Conservation (phyloP, 1,284 basidiomycete species). For the Ganoderma resinaceum region DNA sequence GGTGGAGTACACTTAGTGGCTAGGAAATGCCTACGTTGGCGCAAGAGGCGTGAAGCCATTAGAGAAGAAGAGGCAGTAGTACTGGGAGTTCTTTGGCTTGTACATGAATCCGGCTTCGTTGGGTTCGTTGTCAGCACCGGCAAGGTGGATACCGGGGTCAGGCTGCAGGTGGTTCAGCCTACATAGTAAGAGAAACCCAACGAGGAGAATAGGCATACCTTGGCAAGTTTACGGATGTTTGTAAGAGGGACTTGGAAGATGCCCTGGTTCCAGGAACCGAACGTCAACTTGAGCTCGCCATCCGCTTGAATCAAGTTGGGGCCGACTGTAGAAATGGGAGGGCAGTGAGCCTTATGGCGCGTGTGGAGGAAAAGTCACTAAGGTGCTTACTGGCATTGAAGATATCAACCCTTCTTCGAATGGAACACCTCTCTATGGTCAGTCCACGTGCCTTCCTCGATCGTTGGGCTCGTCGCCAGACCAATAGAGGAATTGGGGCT, state of each 20-base stretch:
- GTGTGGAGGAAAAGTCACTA: not conserved
- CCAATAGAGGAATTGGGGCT: conserved; percentile 42
- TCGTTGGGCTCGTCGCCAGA: conserved; percentile 40
- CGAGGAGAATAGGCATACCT: not conserved
- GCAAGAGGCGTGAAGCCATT: conserved; percentile 6
- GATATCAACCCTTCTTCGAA: conserved; percentile 33
- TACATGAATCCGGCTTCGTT: conserved; percentile 15
- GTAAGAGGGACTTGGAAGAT: conserved; percentile 12
- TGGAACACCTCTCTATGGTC: conserved; percentile 41
- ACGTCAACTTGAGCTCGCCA: conserved; percentile 15
- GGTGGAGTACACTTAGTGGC: not conserved
- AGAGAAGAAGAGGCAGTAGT: conserved; percentile 16
- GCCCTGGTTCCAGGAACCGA: conserved; percentile 13
- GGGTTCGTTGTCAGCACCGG: not conserved
- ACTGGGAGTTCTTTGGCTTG: conserved; percentile 8
- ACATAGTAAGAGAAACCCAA: not conserved
- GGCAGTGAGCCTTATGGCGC: not conserved
- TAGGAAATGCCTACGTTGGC: conserved; percentile 2
- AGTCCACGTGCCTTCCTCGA: conserved; percentile 43
- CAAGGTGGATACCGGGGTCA: conserved; percentile 11
- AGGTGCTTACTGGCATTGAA: conserved; percentile 39
- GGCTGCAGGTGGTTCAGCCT: conserved; percentile 11
- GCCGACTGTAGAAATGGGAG: conserved; percentile 13
- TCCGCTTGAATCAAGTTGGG: conserved; percentile 23
- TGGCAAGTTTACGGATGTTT: not conserved